Percentiles rank a stretch among this genome's conserved stretches.
These are phyloP conservation scores for Houttuynia cordata DNA, from an alignment of 164 flowering plant genomes.

Conservation along the genomic window DNA sequence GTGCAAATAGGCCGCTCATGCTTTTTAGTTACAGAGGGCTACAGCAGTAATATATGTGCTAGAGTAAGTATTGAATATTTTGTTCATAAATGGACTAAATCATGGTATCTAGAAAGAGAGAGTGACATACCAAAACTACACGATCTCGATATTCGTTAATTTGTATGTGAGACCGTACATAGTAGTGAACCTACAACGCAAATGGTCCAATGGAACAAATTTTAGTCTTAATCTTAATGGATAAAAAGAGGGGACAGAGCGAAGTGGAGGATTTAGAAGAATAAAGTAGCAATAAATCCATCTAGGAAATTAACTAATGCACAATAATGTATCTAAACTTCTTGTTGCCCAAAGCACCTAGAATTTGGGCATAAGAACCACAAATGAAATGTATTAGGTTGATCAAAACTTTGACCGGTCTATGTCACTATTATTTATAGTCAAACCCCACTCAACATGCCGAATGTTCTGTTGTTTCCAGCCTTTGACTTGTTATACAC, in stretches of 20 bases:
- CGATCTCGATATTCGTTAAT: conserved; percentile 96
- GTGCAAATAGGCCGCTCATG: conserved; percentile 56
- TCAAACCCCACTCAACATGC: too few species aligned
- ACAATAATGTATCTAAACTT: too few species aligned
- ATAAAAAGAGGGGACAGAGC: neutral
- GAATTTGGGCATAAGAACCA: too few species aligned
- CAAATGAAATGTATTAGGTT: too few species aligned
- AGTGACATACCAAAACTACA: conserved; percentile 59
- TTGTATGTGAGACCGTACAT: conserved; percentile 96
- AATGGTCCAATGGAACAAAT: conserved; percentile 5
- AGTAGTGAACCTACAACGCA: conserved; percentile 53
- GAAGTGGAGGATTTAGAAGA: neutral
- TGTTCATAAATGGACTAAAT: neutral
- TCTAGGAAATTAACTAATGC: too few species aligned
- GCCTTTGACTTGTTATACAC: too few species aligned
- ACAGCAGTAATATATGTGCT: conserved; percentile 9
- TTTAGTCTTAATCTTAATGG: too few species aligned
- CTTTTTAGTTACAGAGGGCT: conserved; percentile 75
- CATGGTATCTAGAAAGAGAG: neutral
- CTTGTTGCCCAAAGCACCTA: too few species aligned
- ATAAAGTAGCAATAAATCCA: neutral
- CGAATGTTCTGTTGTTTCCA: too few species aligned
- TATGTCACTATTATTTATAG: too few species aligned
- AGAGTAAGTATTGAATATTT: neutral
- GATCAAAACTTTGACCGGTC: too few species aligned